These are phyloP conservation scores for Hygrophorus pudorinus DNA, from an alignment of 768 basidiomycete species.

Conservation along the genomic window DNA sequence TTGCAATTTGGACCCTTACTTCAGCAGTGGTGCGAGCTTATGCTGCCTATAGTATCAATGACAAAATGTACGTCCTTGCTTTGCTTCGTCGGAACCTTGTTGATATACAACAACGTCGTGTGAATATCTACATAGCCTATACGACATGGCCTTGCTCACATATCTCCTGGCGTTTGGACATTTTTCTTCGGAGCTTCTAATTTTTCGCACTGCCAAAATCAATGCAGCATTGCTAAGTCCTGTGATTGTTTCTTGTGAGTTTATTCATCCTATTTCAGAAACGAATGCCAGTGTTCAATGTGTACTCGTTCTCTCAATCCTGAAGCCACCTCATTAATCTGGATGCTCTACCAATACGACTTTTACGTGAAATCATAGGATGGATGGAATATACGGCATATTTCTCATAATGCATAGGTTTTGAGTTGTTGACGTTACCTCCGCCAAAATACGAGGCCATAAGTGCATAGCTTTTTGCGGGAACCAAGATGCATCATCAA, in stretches of 20 bases:
- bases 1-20: conserved; percentile 85
- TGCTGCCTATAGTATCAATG: conserved; percentile 81
- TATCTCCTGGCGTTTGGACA: conserved; percentile 89
- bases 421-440: no score
- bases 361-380: conserved; percentile 50
- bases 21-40: conserved; percentile 77
- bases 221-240: conserved; percentile 57
- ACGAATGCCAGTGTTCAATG: neutral
- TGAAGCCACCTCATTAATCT: conserved; percentile 58
- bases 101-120: conserved; percentile 5
- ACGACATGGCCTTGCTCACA: conserved; percentile 79
- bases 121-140: conserved; percentile 48
- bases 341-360: conserved; percentile 82
- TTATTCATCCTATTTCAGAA: neutral
- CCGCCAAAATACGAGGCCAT: no score
- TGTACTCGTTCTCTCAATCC: neutral
- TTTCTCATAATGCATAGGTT: no score
- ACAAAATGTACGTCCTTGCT: conserved; percentile 54
- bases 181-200: conserved; percentile 76
- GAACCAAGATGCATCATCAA: no score
- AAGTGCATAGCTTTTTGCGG: no score
- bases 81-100: conserved; percentile 2
- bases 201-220: conserved; percentile 68
- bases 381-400: no score
- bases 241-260: conserved; percentile 79